Base-by-base conservation (phyloP, 768 basidiomycete genomes). In the Plicaturopsis crispa region DNA sequence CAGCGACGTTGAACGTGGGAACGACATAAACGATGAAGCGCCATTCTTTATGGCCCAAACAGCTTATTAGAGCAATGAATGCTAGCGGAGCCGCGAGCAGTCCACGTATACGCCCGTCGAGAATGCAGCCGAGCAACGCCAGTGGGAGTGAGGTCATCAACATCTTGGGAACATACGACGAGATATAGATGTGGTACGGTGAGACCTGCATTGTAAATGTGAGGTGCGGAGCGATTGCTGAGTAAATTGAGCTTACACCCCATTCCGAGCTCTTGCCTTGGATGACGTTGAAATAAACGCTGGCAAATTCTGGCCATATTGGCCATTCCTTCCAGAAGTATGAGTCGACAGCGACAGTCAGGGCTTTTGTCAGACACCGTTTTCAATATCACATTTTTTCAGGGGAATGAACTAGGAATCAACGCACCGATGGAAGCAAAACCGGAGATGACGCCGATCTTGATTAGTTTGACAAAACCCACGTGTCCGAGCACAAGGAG, bases 21-120 rank as follows among this genome's bases (percentile, higher is more conserved):
- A 97, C 74, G 13, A 79, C 71, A 52, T 98, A 98, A 6, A 90
- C 72, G 40, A 98, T 67, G 59, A 99, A 99, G 5, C 96, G 75
- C 96, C 96, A 99, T 60, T 99, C 96, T 56, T 99, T 99, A 61
- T 99, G 96, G 0, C 75, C 81, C 1, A 97, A 65, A 21, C 54
- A 65, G 53, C 90, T 92, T 55, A 98, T 74, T 3, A 81, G 48
- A 2, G 52, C 56, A 6, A 89, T 51, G 43, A 83, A 85, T 1
- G 51, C 41, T 4, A 79, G 19, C 2, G 74, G 65, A 0, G 81
- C 73, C 7, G 69, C 35, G 4, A 81, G 57, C 24, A 84, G 62
- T 3, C 60, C 52, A 3, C 72, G 70, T 31, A 78, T 61, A 6
- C 73, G 67, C 6, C 45, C 47, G 46, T 85, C 78, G 12, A 64